phyloP scores from a whole-genome alignment of 1,284 basidiomycete species.

The Exobasidium rhododendri region DNA sequence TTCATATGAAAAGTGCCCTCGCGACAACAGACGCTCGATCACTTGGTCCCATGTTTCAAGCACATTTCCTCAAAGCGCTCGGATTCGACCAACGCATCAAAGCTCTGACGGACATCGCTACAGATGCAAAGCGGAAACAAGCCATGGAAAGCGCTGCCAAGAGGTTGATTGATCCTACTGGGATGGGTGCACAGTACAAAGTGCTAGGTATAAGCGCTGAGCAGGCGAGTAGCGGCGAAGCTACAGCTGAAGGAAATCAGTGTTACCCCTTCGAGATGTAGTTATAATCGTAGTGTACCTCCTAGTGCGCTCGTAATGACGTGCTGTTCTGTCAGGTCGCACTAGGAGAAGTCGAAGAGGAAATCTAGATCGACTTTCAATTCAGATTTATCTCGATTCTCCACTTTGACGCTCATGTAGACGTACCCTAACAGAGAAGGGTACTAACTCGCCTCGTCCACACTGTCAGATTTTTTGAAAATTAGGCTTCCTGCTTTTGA shows the following conservation, averaged over 20 bases:
- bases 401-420: no score
- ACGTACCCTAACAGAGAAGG: no score
- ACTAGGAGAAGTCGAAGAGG: no score
- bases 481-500: no score
- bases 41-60: conserved; percentile 69
- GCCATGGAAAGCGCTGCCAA: conserved; percentile 58
- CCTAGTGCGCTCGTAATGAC: no score
- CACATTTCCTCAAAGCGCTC: conserved; percentile 63
- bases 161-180: conserved; percentile 60
- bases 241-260: conserved; percentile 1
- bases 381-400: no score
- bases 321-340: no score
- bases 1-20: conserved; percentile 76
- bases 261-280: conserved; percentile 55
- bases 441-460: no score
- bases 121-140: conserved; percentile 58
- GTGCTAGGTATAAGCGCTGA: conserved; percentile 57
- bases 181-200: conserved; percentile 64
- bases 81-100: conserved; percentile 67
- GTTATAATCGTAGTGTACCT: neutral
- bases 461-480: no score
- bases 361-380: no score
- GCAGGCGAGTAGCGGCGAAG: conserved; percentile 1
- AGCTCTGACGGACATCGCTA: conserved; percentile 60
- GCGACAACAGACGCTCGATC: conserved; percentile 54